Evolutionary conservation across 495 filamentous ascomycete genomes (phyloP), one percentile per base, ranked within the genome.

Genomic region (Evansstolkia leycettana): DNA sequence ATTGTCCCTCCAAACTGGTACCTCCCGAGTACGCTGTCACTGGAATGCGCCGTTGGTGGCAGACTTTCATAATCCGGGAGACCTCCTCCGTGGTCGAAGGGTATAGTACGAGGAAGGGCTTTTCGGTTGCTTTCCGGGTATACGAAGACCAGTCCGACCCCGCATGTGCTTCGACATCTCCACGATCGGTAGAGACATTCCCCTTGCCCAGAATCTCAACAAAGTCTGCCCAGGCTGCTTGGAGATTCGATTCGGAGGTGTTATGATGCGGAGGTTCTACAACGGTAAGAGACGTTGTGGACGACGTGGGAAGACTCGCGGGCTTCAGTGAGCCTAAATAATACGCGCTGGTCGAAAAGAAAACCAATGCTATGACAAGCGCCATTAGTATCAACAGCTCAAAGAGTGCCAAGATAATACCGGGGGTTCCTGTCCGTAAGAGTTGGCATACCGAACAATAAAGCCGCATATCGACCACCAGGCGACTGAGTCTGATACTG

Each of bases 201-300:
- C 87, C 82, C 38, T 73, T 64, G 33, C 92, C 90, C 7, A 96
- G 70, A 13, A 98, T 80, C 17, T 72, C 70, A 27, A 78, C 76
- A 49, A 96, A 88, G 54, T 98, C 90, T 4, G 80, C 65, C 90
- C 92, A 98, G 2, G 89, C 84, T 7, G 92, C 85, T 61, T 96
- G 80, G 26, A 96, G 72, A 47, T 88, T 90, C 12, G 73, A 65
- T 33, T 70, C 72, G 19, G 76, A 70, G 31, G 75, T 69, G 47
- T 94, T 75, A 51, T 92, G 84, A 39, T 64, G 60, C 0, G 80
- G 82, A 0, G 75, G 57, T 4, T 58, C 64, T 15, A 77, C 58
- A 17, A 70, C 64, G 27, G 54, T 52, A 13, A 96, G 73, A 4
- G 80, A 70, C 1, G 73, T 60, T n/a, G 87, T 94, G 10, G 92